Base-by-base conservation (phyloP, 371 early-diverging fungal species). In the Mycotypha africana region DNA sequence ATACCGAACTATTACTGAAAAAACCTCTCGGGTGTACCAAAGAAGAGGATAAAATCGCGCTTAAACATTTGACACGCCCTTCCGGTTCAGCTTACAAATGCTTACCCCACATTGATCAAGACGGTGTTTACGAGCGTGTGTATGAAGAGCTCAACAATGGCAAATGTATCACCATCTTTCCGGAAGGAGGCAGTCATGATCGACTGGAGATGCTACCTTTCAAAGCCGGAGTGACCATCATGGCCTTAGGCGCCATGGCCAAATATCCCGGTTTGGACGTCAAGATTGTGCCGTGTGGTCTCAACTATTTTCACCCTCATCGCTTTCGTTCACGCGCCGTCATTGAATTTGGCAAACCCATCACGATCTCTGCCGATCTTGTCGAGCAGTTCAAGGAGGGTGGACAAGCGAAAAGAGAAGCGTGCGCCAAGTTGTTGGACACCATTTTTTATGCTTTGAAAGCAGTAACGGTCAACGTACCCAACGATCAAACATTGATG, bases 111-210 rank as follows among this genome's bases (percentile, higher is more conserved):
- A 80, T 97, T 46, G 92, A 98, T 51, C 96, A 97, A 62, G 66
- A 76, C 36, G 63, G 74, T 3, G 89, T 97, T 49, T 97, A 93
- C 65, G 63, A 73, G 22, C 70, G 81, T 14, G 98, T 98, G 1
- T 83, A 85, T 53, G 79, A 82, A 9, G 82, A 88, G 20, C 60
- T 98, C 26, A 77, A 84, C 47, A 63, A 74, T 24, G 91, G 92
- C 20, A 81, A 81, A 20, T 90, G 93, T 54, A 84, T 98, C 12
- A 97, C 97, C 7, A 98, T 98, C 50, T 98, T 98, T 64, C 98
- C 98, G 2, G 98, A 97, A 58, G 97, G 98, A 21, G 97, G 98
- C 6, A 89, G 89, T 43, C 98, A 98, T 65, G 98, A 98, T 58
- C 89, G 96, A 23, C 79, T 91, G 10, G 90, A 95, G 53, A 81